Evolutionary conservation across 441 rosid species (phyloP).

Genomic region (Pelargonium myrrhifolium): DNA sequence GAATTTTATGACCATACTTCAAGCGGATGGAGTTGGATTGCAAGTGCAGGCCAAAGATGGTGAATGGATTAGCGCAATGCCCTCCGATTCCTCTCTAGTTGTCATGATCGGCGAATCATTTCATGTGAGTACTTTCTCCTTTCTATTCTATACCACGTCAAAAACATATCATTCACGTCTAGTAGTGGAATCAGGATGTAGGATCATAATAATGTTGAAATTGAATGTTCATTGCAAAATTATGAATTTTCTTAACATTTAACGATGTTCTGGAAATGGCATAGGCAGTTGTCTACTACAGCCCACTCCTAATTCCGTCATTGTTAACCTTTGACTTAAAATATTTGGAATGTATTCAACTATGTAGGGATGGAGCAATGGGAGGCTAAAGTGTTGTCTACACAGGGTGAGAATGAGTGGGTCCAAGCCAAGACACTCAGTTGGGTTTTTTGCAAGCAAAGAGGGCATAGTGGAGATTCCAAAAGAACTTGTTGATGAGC

Average conservation of each 20-base stretch:
- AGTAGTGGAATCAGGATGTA: too few species aligned
- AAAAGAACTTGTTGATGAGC: neutral
- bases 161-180: too few species aligned
- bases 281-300: too few species aligned
- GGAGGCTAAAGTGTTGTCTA: neutral
- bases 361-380: neutral
- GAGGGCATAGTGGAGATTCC: neutral
- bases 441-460: neutral
- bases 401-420: neutral
- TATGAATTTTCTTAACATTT: too few species aligned
- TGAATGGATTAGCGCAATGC: neutral
- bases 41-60: neutral
- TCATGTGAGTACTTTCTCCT: neutral
- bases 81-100: neutral
- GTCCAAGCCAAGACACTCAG: neutral
- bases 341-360: too few species aligned
- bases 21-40: neutral
- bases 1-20: neutral
- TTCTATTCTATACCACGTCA: too few species aligned
- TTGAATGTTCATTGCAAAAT: too few species aligned
- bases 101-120: neutral
- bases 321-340: too few species aligned
- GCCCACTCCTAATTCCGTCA: too few species aligned
- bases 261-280: too few species aligned
- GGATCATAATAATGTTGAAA: too few species aligned